These are phyloP conservation scores for Lasiodiplodia sp. DNA, from an alignment of 2,329 filamentous ascomycete species.

Conservation along the genomic window DNA sequence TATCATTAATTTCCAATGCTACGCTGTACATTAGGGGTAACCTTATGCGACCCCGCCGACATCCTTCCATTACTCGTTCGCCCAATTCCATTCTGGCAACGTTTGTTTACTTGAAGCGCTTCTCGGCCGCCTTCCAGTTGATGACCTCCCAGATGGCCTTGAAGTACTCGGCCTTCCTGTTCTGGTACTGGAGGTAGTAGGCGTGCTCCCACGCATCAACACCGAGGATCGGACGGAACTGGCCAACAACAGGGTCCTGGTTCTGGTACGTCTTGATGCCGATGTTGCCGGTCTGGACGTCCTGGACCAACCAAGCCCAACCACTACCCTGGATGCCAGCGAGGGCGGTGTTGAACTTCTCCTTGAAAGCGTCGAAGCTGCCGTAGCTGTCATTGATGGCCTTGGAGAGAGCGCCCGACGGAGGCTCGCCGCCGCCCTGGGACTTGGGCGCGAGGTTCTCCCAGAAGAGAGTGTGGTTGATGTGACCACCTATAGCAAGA, in stretches of 20 bases:
- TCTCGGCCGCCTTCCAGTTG: conserved; percentile 91
- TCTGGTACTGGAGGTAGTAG: conserved; percentile 96
- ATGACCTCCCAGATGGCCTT: conserved; percentile 91
- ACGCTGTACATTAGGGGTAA: conserved; percentile 2
- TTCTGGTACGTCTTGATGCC: conserved; percentile 77
- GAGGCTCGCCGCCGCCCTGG: conserved; percentile 71
- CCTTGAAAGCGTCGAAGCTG: conserved; percentile 65
- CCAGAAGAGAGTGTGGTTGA: conserved; percentile 75
- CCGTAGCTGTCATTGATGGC: conserved; percentile 68
- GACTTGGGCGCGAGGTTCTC: conserved; percentile 72
- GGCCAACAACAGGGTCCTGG: conserved; percentile 87
- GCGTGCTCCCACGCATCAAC: conserved; percentile 97
- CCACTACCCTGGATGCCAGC: conserved; percentile 71
- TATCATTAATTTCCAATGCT: conserved; percentile 9
- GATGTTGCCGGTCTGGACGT: conserved; percentile 66
- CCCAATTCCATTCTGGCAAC: background rate
- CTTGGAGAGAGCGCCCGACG: conserved; percentile 63
- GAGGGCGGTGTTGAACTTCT: conserved; percentile 69
- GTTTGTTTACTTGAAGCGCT: conserved; percentile 68
- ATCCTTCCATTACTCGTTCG: background rate
- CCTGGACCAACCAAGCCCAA: conserved; percentile 70
- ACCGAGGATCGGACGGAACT: conserved; percentile 81
- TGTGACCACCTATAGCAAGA: conserved; percentile 61
- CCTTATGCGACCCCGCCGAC: background rate
- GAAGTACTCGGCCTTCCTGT: conserved; percentile 97